phyloP scores from a whole-genome alignment of 768 basidiomycete species.

The Candolleomyces efflorescens region DNA sequence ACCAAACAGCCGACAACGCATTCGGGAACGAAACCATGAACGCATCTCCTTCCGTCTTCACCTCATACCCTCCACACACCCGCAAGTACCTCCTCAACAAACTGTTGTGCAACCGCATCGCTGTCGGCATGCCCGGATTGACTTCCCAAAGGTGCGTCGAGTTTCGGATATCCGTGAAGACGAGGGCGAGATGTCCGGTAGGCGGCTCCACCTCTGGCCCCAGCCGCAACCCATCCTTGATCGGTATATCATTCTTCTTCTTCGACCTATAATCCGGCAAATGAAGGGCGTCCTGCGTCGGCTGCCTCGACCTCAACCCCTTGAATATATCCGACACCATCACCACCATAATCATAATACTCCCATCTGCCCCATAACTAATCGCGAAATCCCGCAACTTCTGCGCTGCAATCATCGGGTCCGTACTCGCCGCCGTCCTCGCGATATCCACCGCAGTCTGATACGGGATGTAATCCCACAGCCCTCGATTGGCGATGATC shows the following conservation, averaged over 20 bases:
- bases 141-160: conserved; percentile 97
- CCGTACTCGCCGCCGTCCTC: conserved; percentile 73
- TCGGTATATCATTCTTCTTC: conserved; percentile 38
- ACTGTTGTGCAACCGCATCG: conserved; percentile 86
- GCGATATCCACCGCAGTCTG: conserved; percentile 98
- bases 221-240: conserved; percentile 59
- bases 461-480: conserved; percentile 93
- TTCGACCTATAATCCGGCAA: conserved; percentile 28
- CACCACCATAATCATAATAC: conserved; percentile 98
- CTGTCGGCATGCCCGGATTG: conserved; percentile 92
- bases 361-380: conserved; percentile 91
- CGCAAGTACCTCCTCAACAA: conserved; percentile 83
- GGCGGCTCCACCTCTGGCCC: conserved; percentile 82
- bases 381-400: conserved; percentile 96
- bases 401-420: conserved; percentile 83
- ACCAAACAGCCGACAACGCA: conserved; percentile 81
- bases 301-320: conserved; percentile 39
- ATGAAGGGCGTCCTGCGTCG: conserved; percentile 40
- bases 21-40: conserved; percentile 99
- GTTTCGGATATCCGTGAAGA: conserved; percentile 97
- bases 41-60: conserved; percentile 98
- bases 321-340: conserved; percentile 74
- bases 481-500: conserved; percentile 87
- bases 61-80: conserved; percentile 93
- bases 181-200: conserved; percentile 82